These are phyloP conservation scores for Metarhizium robertsii DNA, from an alignment of 2,329 filamentous ascomycete genomes.

Conservation along the genomic window DNA sequence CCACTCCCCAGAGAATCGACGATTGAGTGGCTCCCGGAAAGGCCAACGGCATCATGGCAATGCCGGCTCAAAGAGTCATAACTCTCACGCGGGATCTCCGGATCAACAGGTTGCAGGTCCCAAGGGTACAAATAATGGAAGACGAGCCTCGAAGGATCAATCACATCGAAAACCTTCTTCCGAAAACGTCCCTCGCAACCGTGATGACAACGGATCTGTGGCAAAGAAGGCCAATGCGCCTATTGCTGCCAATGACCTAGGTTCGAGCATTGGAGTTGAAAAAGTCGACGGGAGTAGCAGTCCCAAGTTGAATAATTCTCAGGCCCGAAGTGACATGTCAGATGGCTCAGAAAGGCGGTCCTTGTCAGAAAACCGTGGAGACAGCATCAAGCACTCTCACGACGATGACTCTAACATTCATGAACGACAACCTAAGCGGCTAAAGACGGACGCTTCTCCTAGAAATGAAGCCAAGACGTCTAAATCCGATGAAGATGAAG, in stretches of 20 bases:
- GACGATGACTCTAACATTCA: background rate
- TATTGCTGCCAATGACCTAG: background rate
- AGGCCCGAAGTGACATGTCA: background rate
- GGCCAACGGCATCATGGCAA: slow-evolving; percentile 1
- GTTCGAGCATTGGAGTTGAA: background rate
- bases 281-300: background rate
- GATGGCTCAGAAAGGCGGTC: background rate
- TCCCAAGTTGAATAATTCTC: background rate
- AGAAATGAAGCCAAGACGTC: slow-evolving; percentile 16
- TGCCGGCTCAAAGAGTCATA: slow-evolving; percentile 1
- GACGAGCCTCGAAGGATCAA: background rate
- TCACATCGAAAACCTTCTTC: background rate
- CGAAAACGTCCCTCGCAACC: background rate
- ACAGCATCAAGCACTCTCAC: background rate
- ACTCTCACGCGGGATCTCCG: background rate
- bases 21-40: slow-evolving; percentile 1
- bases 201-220: background rate
- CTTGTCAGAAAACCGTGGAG: slow-evolving; percentile 1
- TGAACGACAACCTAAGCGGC: background rate
- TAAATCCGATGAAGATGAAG: slow-evolving; percentile 17
- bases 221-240: background rate
- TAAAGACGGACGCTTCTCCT: background rate
- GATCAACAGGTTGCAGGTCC: background rate
- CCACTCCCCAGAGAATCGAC: slow-evolving; percentile 2
- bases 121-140: background rate